Evolutionary conservation across 78 protist species (phyloP).

Genomic region (Cavenderia fasciculata): DNA sequence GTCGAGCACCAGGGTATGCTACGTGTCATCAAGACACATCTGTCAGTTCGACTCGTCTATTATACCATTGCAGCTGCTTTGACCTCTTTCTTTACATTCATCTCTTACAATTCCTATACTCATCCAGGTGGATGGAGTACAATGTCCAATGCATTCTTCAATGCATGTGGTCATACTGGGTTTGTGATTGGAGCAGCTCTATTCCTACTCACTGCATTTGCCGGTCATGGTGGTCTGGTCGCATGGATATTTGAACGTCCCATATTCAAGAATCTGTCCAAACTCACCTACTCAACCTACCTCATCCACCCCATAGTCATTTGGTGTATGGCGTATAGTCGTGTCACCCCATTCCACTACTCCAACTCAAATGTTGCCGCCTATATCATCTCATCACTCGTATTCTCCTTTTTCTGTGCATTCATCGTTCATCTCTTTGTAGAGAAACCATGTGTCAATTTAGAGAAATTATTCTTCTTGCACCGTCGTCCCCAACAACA

Average conservation of each 20-base stretch:
- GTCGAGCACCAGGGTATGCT: neutral
- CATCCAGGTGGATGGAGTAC: neutral
- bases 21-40: neutral
- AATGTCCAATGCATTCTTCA: neutral
- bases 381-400: neutral
- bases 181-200: constrained; percentile 11
- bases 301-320: constrained; percentile 40
- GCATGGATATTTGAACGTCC: constrained; percentile 11
- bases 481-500: no score
- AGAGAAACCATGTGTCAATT: constrained; percentile 54
- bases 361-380: neutral
- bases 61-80: neutral
- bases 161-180: constrained; percentile 36
- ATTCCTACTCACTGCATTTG: constrained; percentile 7
- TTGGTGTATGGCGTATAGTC: neutral
- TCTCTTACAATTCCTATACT: neutral
- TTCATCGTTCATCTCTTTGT: constrained; percentile 41
- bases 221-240: constrained; percentile 52
- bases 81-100: constrained; percentile 9
- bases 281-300: constrained; percentile 54
- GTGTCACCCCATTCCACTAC: constrained; percentile 5
- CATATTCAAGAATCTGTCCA: constrained; percentile 10
- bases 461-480: no score
- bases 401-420: neutral
- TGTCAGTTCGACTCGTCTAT: neutral